Percentiles rank a stretch among this genome's conserved stretches.
Conservation (phyloP, 768 basidiomycete species). For the Lactarius pseudohatsudake region DNA sequence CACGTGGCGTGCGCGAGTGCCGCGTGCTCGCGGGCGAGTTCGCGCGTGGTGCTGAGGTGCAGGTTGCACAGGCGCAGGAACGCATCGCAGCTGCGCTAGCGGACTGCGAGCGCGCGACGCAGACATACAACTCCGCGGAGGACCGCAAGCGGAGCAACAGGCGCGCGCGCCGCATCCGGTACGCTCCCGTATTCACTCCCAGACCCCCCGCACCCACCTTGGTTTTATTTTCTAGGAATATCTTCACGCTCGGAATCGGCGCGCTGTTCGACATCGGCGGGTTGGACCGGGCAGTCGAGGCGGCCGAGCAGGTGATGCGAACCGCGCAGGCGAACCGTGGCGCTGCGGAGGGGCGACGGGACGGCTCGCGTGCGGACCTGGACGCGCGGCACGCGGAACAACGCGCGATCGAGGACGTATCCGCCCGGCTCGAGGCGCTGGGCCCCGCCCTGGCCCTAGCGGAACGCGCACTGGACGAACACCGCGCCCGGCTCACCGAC, state of each 20-base stretch:
- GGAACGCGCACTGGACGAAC: not conserved
- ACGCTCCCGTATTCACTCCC: no score
- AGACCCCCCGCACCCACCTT: not conserved
- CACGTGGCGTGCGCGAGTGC: not conserved
- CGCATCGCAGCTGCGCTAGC: not conserved
- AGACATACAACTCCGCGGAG: not conserved
- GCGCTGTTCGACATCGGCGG: not conserved
- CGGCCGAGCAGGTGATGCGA: not conserved
- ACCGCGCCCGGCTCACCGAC: not conserved
- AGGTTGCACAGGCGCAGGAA: not conserved
- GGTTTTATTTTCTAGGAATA: not conserved
- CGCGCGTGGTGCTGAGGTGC: not conserved
- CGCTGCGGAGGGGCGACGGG: not conserved
- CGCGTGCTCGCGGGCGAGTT: not conserved
- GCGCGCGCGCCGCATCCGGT: not conserved
- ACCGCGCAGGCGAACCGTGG: not conserved
- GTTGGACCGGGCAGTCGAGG: not conserved
- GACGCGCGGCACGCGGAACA: not conserved
- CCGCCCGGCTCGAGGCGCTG: not conserved
- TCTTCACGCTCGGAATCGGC: not conserved
- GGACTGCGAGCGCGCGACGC: not conserved
- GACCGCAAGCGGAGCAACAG: not conserved
- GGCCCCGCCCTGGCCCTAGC: not conserved
- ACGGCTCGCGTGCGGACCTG: not conserved
- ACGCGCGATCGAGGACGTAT: constrained; percentile 3